Evolutionary conservation across 2,329 filamentous ascomycete genomes (phyloP), one percentile per base, ranked within the genome.

Genomic region (Camptophora hylomeconis): DNA sequence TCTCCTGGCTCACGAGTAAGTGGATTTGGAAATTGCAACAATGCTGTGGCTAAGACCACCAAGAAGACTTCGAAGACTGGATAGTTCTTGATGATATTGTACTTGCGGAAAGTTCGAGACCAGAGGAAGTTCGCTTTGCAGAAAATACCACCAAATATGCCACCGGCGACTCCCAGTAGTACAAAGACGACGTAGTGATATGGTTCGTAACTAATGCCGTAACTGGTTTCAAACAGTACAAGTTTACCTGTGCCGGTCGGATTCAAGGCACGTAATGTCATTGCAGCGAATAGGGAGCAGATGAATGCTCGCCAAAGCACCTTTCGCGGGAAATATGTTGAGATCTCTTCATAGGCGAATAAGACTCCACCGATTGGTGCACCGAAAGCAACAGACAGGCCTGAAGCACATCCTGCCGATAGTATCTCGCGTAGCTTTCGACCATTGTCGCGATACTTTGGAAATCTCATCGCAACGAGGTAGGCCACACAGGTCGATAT

Each of bases 341-440:
- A 64, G 36, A 73, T 70, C 50, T 73, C 69, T 50, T 69, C 65
- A 32, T 72, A 72, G 24, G 61, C 65, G 45, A 75, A 75, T 3
- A 74, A 50, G 1, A 74, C 69, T 6, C 69, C 69, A 2, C 69
- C 69, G 28, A 74, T 72, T 0, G 70, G 71, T 12, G 70, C 69
- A 5, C 70, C 70, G 39, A 74, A 75, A 0, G 69, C 70, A 1
- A 74, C 70, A 11, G 63, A 67, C 26, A 75, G 47, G 2, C 69
- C 71, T 8, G 67, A 56, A 0, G 69, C 66, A 37, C 67, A 72
- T 2, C 66, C 65, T 3, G 68, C 67, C 24, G 63, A 65, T 7
- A 73, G 53, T 44, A 73, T 60, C 47, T 74, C 68, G 7, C 68
- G 52, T 54, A 72, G 60, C 45, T 72, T 71, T 21, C 67, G 52